These are phyloP conservation scores for Wickerhamomyces tratensis DNA, from an alignment of 805 yeast genomes.

Conservation along the genomic window DNA sequence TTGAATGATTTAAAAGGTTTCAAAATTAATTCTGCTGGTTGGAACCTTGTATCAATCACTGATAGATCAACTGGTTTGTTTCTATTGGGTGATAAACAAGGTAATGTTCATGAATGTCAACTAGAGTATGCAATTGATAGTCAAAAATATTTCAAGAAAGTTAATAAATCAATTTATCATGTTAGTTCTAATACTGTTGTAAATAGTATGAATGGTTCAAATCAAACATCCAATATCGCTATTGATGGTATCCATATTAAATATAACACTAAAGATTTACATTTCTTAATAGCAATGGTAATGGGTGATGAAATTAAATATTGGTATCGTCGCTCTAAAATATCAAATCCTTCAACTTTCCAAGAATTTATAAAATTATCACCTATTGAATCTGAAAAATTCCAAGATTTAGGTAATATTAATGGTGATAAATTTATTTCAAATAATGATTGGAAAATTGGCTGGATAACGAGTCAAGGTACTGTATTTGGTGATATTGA, in stretches of 20 bases:
- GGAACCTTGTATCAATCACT: constrained; percentile 26
- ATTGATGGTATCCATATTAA: constrained; percentile 19
- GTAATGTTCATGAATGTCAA: constrained; percentile 35
- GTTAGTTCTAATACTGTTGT: constrained; percentile 1
- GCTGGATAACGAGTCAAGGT: constrained; percentile 40
- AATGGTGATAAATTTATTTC: constrained; percentile 23
- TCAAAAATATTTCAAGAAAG: constrained; percentile 32
- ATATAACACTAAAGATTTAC: constrained; percentile 2
- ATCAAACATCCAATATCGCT: neutral
- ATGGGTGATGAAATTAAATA: constrained; percentile 23
- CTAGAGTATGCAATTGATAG: constrained; percentile 27
- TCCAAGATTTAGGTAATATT: constrained; percentile 24
- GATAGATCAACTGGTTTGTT: constrained; percentile 33
- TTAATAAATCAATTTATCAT: constrained; percentile 28
- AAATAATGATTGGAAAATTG: constrained; percentile 21
- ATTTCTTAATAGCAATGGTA: constrained; percentile 11
- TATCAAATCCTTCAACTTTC: neutral
- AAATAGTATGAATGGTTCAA: neutral
- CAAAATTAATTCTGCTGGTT: constrained; percentile 31
- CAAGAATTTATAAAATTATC: constrained; percentile 10
- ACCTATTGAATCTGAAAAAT: constrained; percentile 27
- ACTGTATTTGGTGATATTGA: constrained; percentile 31
- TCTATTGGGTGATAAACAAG: constrained; percentile 38
- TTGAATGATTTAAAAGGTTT: constrained; percentile 38
- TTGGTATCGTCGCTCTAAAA: constrained; percentile 9